Conservation (phyloP, 1,139 yeast species). For the Debaryomyces fabryi region DNA sequence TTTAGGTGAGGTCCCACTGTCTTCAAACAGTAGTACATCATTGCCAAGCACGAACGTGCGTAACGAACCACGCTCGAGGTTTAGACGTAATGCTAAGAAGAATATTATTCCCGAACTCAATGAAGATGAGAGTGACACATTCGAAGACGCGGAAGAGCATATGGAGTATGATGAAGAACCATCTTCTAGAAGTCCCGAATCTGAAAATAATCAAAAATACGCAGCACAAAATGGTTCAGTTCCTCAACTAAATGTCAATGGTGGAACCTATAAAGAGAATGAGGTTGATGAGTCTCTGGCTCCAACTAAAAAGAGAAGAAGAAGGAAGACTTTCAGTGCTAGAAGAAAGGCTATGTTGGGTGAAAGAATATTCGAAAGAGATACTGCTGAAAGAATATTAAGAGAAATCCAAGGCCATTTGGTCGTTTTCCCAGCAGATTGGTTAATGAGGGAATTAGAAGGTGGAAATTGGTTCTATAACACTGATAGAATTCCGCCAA, state of each 20-base stretch:
- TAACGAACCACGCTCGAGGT: constrained; percentile 6
- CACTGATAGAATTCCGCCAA: constrained; percentile 91
- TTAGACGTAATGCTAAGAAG: constrained; percentile 9
- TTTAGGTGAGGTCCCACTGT: constrained; percentile 43
- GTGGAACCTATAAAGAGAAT: background rate
- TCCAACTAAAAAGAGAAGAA: constrained; percentile 23
- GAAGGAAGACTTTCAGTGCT: constrained; percentile 39
- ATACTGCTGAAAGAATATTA: constrained; percentile 74
- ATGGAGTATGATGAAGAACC: constrained; percentile 6
- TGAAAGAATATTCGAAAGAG: constrained; percentile 67
- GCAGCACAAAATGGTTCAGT: background rate
- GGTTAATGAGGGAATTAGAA: constrained; percentile 86
- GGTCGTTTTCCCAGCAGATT: constrained; percentile 87
- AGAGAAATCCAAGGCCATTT: constrained; percentile 84
- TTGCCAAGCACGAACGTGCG: constrained; percentile 5
- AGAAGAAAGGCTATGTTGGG: constrained; percentile 48
- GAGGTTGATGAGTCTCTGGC: background rate
- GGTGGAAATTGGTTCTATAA: constrained; percentile 94
- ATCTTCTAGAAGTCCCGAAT: background rate
- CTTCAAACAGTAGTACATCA: constrained; percentile 9
- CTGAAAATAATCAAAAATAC: background rate
- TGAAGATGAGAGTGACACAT: constrained; percentile 11
- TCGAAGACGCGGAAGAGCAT: constrained; percentile 11
- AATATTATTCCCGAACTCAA: background rate
- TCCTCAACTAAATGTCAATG: background rate